Conservation (phyloP, 2,329 filamentous ascomycete species). For the Gyromitra esculenta region DNA sequence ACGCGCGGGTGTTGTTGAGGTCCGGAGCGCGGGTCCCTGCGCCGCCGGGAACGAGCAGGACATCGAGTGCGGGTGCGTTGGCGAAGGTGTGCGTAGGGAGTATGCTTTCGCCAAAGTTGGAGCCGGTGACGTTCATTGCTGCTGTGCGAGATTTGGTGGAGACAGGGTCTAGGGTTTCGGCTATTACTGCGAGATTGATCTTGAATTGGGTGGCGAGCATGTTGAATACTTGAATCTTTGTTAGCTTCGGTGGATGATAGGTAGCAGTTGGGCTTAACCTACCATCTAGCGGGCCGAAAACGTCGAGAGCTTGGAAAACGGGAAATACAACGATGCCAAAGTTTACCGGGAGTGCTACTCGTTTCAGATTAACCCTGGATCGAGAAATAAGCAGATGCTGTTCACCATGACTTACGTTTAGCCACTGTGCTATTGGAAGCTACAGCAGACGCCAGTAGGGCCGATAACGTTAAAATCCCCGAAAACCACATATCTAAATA, state of each 20-base stretch:
- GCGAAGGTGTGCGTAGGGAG: slow-evolving; percentile 56
- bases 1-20: slow-evolving; percentile 40
- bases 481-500: slow-evolving; percentile 16
- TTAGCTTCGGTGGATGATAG: neutral
- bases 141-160: slow-evolving; percentile 57
- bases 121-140: slow-evolving; percentile 45
- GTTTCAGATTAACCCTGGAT: neutral
- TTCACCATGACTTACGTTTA: neutral
- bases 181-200: slow-evolving; percentile 63
- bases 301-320: slow-evolving; percentile 63
- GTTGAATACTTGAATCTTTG: slow-evolving; percentile 61
- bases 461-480: neutral
- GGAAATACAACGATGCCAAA: slow-evolving; percentile 64
- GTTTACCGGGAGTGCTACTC: slow-evolving; percentile 53
- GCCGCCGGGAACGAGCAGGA: slow-evolving; percentile 53
- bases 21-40: slow-evolving; percentile 42
- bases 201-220: slow-evolving; percentile 60
- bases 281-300: slow-evolving; percentile 58
- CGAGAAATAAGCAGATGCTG: neutral
- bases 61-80: slow-evolving; percentile 52
- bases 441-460: neutral
- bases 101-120: slow-evolving; percentile 52
- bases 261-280: neutral
- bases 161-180: slow-evolving; percentile 62
- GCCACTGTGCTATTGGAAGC: neutral